Conservation (phyloP, 208 protist species). For the Crithidia sp. region DNA sequence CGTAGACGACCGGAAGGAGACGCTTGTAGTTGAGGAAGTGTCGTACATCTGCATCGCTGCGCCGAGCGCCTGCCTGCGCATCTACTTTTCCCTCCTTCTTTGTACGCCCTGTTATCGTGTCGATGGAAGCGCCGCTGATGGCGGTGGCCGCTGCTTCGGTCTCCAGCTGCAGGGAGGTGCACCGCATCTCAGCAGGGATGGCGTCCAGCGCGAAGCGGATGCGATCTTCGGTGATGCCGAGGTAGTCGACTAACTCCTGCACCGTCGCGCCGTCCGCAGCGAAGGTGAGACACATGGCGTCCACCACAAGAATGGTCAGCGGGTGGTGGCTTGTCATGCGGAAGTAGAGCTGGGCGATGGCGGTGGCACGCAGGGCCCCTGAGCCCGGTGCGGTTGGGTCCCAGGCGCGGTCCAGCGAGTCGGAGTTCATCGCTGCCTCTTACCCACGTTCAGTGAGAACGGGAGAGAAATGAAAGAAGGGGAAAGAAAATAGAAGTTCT, state of each 20-base stretch:
- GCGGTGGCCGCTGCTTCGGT: constrained; percentile 9
- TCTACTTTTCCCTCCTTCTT: not conserved
- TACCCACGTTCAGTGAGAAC: not conserved
- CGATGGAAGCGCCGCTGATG: not conserved
- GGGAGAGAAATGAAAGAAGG: not conserved
- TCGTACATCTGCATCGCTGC: constrained; percentile 22
- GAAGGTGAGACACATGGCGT: constrained; percentile 79
- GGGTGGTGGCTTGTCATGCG: constrained; percentile 65
- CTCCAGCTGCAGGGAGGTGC: constrained; percentile 62
- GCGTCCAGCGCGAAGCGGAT: constrained; percentile 54
- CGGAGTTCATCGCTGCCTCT: not conserved
- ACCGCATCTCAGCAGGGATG: constrained; percentile 71
- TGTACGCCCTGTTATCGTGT: not conserved
- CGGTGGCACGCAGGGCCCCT: constrained; percentile 68
- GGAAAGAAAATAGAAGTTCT: not conserved
- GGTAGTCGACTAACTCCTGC: constrained; percentile 68
- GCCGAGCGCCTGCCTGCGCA: not conserved
- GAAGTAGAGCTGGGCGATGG: constrained; percentile 83
- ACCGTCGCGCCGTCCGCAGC: constrained; percentile 68
- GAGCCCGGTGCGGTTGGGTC: constrained; percentile 73
- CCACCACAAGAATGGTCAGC: constrained; percentile 67
- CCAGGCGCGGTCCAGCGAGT: constrained; percentile 38
- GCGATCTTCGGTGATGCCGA: constrained; percentile 58
- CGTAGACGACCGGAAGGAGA: constrained; percentile 72
- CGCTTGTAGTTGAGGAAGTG: constrained; percentile 86